Evolutionary conservation across 2,329 filamentous ascomycete species (phyloP).

Genomic region (Trichoderma pleuroti): DNA sequence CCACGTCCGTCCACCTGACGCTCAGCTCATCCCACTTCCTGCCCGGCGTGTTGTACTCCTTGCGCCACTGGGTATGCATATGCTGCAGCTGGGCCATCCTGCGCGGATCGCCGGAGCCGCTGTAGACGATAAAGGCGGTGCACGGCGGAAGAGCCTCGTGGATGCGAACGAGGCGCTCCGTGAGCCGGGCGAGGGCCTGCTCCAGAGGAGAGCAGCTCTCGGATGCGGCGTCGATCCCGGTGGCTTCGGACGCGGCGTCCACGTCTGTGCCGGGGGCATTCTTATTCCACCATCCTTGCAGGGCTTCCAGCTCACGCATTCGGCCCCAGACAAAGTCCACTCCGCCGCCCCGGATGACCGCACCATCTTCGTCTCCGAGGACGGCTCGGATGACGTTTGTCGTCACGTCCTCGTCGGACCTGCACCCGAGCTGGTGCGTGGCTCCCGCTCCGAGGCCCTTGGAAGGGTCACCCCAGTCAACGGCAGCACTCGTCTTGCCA

Average conservation of each 20-base stretch:
- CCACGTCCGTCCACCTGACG: constrained; percentile 64
- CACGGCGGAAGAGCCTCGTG: constrained; percentile 59
- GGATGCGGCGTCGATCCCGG: constrained; percentile 19
- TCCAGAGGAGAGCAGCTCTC: constrained; percentile 39
- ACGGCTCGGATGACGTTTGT: constrained; percentile 55
- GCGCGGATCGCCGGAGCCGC: constrained; percentile 64
- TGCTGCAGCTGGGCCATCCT: constrained; percentile 61
- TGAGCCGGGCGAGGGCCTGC: constrained; percentile 43
- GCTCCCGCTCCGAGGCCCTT: constrained; percentile 56
- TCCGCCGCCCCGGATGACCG: constrained; percentile 55
- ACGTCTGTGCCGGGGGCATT: constrained; percentile 37
- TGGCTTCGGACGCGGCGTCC: constrained; percentile 19
- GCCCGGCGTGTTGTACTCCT: constrained; percentile 61
- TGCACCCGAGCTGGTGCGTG: constrained; percentile 54
- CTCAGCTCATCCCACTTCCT: constrained; percentile 64
- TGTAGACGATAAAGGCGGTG: constrained; percentile 62
- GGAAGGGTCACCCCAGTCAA: constrained; percentile 84
- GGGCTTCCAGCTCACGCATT: constrained; percentile 61
- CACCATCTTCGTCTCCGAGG: constrained; percentile 54
- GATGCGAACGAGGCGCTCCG: constrained; percentile 51
- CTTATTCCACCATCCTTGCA: constrained; percentile 65
- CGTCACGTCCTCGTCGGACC: constrained; percentile 56
- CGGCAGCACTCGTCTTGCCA: constrained; percentile 66
- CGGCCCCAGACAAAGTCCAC: constrained; percentile 66
- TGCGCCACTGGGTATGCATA: constrained; percentile 57